Evolutionary conservation across 345 rosid genomes (phyloP).

Genomic region (Lepidium sativum): DNA sequence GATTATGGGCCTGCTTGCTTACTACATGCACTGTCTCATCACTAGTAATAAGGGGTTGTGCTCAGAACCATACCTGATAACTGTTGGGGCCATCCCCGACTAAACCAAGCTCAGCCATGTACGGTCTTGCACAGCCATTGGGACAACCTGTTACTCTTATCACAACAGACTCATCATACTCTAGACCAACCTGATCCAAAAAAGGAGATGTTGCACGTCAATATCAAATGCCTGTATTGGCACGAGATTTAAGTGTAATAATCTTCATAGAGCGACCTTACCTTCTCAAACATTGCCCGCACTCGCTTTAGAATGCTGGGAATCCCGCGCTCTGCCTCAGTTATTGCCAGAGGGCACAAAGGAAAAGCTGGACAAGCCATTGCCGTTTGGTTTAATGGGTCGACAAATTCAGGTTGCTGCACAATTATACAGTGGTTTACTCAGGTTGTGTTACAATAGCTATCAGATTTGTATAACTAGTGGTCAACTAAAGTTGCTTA

Average conservation of each 20-base stretch:
- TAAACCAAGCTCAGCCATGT: conserved; percentile 97
- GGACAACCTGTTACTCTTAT: conserved; percentile 96
- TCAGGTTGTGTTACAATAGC: background rate
- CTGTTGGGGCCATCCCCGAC: conserved; percentile 99
- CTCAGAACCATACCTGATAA: conserved; percentile 56
- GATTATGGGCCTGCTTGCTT: background rate
- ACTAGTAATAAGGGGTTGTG: background rate
- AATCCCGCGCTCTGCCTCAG: conserved; percentile 96
- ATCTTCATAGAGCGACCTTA: conserved; percentile 5
- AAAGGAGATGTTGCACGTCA: background rate
- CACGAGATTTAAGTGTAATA: background rate
- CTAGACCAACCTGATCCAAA: conserved; percentile 73
- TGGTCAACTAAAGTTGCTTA: conserved; percentile 26
- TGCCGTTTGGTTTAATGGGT: conserved; percentile 83
- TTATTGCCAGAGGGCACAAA: conserved; percentile 88
- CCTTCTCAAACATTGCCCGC: conserved; percentile 93
- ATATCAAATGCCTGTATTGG: background rate
- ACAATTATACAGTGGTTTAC: background rate
- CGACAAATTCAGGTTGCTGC: conserved; percentile 83
- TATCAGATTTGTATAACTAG: background rate
- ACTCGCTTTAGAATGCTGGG: conserved; percentile 85
- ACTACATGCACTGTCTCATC: background rate
- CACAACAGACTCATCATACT: conserved; percentile 77
- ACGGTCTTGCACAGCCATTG: conserved; percentile 98
- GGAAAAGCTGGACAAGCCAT: conserved; percentile 99